Evolutionary conservation across 345 rosid species (phyloP).

Genomic region (Corchorus olitorius): DNA sequence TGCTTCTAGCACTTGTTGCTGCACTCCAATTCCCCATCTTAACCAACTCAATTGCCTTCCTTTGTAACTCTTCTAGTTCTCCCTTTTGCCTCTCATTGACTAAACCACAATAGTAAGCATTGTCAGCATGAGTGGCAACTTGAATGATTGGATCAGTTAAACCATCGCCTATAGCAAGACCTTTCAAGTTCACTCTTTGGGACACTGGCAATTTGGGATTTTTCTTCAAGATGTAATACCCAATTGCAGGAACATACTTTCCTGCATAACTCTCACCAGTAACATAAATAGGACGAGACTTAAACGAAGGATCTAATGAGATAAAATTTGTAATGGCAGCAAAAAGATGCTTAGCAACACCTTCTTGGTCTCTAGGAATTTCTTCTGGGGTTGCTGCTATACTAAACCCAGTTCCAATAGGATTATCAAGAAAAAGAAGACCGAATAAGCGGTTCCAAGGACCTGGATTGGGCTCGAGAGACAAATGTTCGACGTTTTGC

Average conservation of each 20-base stretch:
- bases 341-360: conserved; percentile 67
- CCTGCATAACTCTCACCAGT: conserved; percentile 91
- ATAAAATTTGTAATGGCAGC: conserved; percentile 53
- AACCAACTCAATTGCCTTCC: conserved; percentile 41
- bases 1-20: conserved; percentile 56
- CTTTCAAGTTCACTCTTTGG: conserved; percentile 50
- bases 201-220: conserved; percentile 35
- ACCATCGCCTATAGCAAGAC: conserved; percentile 83
- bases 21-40: conserved; percentile 52
- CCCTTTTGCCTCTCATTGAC: conserved; percentile 66
- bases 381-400: conserved; percentile 56
- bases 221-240: conserved; percentile 61
- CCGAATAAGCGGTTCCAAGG: conserved; percentile 88
- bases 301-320: conserved; percentile 43
- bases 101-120: conserved; percentile 60
- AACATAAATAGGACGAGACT: conserved; percentile 56
- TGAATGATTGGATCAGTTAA: conserved; percentile 70
- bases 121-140: conserved; percentile 54
- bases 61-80: conserved; percentile 58
- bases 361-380: conserved; percentile 60
- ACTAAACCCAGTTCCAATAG: conserved; percentile 87
- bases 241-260: conserved; percentile 77
- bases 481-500: conserved; percentile 24
- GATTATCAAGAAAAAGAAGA: conserved; percentile 74
- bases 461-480: conserved; percentile 55